phyloP scores from a whole-genome alignment of 345 rosid species.

The Hirschfeldia incana region DNA sequence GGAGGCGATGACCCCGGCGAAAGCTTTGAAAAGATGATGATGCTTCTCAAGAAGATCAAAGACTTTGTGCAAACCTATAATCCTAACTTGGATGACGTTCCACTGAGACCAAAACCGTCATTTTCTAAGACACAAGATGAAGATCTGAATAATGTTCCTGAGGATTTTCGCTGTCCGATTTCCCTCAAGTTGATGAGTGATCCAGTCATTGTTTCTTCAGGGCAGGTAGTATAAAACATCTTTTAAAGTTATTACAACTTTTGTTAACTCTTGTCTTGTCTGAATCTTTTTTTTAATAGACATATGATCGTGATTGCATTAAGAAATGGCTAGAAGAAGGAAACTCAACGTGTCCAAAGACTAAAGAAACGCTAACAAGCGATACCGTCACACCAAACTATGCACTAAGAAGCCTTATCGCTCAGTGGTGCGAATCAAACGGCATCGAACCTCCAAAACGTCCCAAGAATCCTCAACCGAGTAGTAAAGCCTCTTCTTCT shows the following conservation, averaged over 20 bases:
- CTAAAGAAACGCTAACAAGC: constrained; percentile 64
- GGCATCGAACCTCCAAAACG: constrained; percentile 85
- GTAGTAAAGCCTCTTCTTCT: constrained; percentile 35
- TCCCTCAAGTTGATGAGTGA: constrained; percentile 86
- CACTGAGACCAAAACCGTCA: constrained; percentile 45
- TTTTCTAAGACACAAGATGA: constrained; percentile 37
- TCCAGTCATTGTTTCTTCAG: constrained; percentile 95
- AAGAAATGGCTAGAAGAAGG: constrained; percentile 90
- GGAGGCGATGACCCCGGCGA: constrained; percentile 69
- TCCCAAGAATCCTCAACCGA: constrained; percentile 55
- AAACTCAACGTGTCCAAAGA: constrained; percentile 84
- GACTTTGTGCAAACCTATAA: constrained; percentile 83
- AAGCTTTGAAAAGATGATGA: constrained; percentile 79
- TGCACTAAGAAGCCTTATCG: constrained; percentile 85
- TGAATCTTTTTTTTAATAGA: constrained; percentile 11
- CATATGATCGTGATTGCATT: constrained; percentile 50
- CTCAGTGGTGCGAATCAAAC: constrained; percentile 92
- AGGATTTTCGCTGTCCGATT: constrained; percentile 91
- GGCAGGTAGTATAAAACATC: constrained; percentile 58
- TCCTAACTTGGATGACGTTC: constrained; percentile 46
- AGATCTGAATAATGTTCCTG: constrained; percentile 59
- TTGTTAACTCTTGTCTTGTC: constrained; percentile 5
- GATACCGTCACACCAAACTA: constrained; percentile 74
- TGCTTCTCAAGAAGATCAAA: constrained; percentile 73
- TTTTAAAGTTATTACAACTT: not conserved